Evolutionary conservation across 768 basidiomycete genomes (phyloP).

Genomic region (Termitomyces sp.): DNA sequence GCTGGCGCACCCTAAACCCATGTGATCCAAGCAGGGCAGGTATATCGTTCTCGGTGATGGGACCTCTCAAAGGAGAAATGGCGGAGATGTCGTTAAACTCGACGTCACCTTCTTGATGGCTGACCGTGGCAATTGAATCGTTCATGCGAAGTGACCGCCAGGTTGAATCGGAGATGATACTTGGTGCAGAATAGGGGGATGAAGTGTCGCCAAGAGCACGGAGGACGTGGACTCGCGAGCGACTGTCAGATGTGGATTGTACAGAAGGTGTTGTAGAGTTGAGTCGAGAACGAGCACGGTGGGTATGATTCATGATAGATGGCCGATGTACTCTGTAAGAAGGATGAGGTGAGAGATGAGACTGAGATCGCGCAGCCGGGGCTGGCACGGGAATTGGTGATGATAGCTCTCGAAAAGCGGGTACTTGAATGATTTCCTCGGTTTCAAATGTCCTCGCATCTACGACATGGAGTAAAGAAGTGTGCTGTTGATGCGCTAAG

Average conservation of each 20-base stretch:
- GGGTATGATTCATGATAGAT: slow-evolving; percentile 1
- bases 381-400: slow-evolving; percentile 6
- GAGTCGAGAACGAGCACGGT: slow-evolving; percentile 1
- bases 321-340: slow-evolving; percentile 3
- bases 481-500: slow-evolving; percentile 49
- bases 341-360: background rate
- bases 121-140: slow-evolving; percentile 6
- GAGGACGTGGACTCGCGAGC: slow-evolving; percentile 27
- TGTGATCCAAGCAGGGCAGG: slow-evolving; percentile 48
- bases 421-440: slow-evolving; percentile 62
- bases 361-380: slow-evolving; percentile 2
- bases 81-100: slow-evolving; percentile 35
- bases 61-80: slow-evolving; percentile 51
- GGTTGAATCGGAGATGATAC: slow-evolving; percentile 38
- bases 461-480: slow-evolving; percentile 73
- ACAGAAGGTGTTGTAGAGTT: background rate
- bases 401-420: slow-evolving; percentile 25
- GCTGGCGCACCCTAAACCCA: slow-evolving; percentile 31
- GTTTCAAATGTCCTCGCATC: slow-evolving; percentile 85
- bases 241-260: background rate
- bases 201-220: slow-evolving; percentile 51
- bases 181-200: slow-evolving; percentile 33
- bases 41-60: slow-evolving; percentile 49
- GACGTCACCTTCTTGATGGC: slow-evolving; percentile 16
- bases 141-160: slow-evolving; percentile 32